Evolutionary conservation across 2,329 filamentous ascomycete genomes (phyloP), one percentile per base, ranked within the genome.

Genomic region (Alternaria angustiovoidea): DNA sequence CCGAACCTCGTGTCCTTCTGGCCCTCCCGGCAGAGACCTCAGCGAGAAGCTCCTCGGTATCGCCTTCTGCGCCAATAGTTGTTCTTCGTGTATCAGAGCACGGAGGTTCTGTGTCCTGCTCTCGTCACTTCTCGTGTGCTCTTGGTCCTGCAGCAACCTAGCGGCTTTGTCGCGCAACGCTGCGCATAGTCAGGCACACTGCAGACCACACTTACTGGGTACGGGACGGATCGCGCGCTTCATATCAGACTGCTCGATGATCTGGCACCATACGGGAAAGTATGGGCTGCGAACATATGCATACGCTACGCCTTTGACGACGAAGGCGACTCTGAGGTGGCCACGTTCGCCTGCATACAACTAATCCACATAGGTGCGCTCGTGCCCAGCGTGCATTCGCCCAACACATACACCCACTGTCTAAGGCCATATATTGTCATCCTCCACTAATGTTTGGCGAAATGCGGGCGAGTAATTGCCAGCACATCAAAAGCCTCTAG

Each of bases 401-500:
- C 75, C 76, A 77, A 74, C 75, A 70, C 70, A 70, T 74, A 68
- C 67, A 67, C 64, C 67, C 61, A 63, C 60, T 49, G 60, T 53
- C 43, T 41, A 68, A 71, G 68, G 66, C 66, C 75, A 69, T 77
- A 75, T 73, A 77, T 71, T 75, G 73, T 73, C 61, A 67, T 64
- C 65, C 60, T 73, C 73, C 74, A 74, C 75, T 74, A 77, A 77
- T 75, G 69, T 71, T 69, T 72, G 69, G 62, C 70, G 65, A 66
- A 74, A 70, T 75, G 75, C 77, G 75, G 74, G 72, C 64, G 60
- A 69, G 49, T 69, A 65, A 69, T 66, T 79, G 77, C 75, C 77
- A 79, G 67, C 77, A 78, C 77, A 79, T 78, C 77, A 77, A 69
- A 68, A 71, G 71, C 69, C 74, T 73, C 69, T 67, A 65, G 57